phyloP scores from a whole-genome alignment of 2,329 filamentous ascomycete genomes.

The Colletotrichum eremochloae region DNA sequence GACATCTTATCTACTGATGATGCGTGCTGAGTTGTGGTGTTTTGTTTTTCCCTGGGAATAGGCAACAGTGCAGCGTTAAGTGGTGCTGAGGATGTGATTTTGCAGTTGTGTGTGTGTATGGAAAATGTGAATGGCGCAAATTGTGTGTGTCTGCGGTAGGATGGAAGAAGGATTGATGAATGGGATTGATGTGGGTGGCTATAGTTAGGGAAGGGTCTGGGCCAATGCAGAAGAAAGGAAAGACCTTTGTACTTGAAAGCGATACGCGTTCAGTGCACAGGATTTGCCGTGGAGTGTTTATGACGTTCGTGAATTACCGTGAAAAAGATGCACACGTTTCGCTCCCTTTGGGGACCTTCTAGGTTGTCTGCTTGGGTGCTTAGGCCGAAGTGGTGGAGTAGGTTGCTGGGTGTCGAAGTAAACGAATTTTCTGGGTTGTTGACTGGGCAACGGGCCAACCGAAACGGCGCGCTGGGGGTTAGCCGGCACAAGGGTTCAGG shows the following conservation, averaged over 20 bases:
- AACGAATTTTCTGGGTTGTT: slow-evolving; percentile 41
- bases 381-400: slow-evolving; percentile 28
- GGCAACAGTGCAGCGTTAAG: slow-evolving; percentile 13
- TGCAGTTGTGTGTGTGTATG: background rate
- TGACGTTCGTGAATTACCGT: slow-evolving; percentile 41
- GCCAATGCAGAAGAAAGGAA: slow-evolving; percentile 29
- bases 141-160: slow-evolving; percentile 9
- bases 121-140: slow-evolving; percentile 6
- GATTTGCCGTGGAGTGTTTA: slow-evolving; percentile 36
- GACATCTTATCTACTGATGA: slow-evolving; percentile 61
- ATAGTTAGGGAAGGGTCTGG: slow-evolving; percentile 12
- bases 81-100: background rate
- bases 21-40: slow-evolving; percentile 7
- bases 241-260: slow-evolving; percentile 41
- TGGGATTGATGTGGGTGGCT: slow-evolving; percentile 24
- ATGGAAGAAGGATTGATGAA: slow-evolving; percentile 12
- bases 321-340: slow-evolving; percentile 39
- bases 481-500: slow-evolving; percentile 36
- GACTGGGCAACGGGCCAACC: slow-evolving; percentile 39
- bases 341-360: background rate
- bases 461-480: slow-evolving; percentile 31
- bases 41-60: background rate
- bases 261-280: slow-evolving; percentile 17
- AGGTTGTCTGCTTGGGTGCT: slow-evolving; percentile 12
- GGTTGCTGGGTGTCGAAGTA: slow-evolving; percentile 42